phyloP scores from a whole-genome alignment of 176 grass and related monocot species.

The Panicum miliaceum region DNA sequence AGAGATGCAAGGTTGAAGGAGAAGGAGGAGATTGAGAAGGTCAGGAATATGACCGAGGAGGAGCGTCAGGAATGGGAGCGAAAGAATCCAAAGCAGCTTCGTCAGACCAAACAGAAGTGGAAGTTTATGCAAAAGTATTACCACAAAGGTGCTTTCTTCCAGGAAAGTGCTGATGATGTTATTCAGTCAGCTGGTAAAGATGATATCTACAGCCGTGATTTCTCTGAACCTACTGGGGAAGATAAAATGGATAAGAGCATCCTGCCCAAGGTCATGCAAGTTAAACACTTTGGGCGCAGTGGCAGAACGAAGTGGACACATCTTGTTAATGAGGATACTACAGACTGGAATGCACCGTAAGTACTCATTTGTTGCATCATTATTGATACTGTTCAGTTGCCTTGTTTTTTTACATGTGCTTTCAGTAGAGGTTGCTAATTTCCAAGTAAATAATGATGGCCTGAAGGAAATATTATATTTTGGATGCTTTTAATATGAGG shows the following conservation, averaged over 20 bases:
- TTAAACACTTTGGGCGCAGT: conserved; percentile 95
- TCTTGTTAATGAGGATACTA: conserved; percentile 97
- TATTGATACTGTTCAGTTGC: neutral
- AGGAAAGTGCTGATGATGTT: conserved; percentile 64
- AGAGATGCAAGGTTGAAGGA: conserved; percentile 93
- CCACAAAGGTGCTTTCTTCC: conserved; percentile 97
- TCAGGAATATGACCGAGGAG: conserved; percentile 97
- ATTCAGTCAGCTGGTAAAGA: conserved; percentile 61
- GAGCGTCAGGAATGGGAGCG: conserved; percentile 86
- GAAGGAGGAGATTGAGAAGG: conserved; percentile 96
- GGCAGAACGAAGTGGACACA: conserved; percentile 98
- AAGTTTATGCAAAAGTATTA: conserved; percentile 98
- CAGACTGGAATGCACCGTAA: conserved; percentile 96
- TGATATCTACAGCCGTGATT: conserved; percentile 76
- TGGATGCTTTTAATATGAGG: conserved; percentile 14
- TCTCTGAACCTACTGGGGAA: conserved; percentile 87
- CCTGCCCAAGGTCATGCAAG: conserved; percentile 98
- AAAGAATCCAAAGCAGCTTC: conserved; percentile 63
- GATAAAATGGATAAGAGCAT: conserved; percentile 99
- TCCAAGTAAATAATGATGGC: conserved; percentile 42
- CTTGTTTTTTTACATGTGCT: neutral
- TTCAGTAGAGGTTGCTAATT: neutral
- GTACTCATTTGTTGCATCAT: conserved; percentile 31
- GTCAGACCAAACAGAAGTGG: conserved; percentile 76
- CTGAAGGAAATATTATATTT: neutral